Evolutionary conservation across 768 basidiomycete species (phyloP), one percentile per base, ranked within the genome.

Genomic region (Tylopilus felleus): DNA sequence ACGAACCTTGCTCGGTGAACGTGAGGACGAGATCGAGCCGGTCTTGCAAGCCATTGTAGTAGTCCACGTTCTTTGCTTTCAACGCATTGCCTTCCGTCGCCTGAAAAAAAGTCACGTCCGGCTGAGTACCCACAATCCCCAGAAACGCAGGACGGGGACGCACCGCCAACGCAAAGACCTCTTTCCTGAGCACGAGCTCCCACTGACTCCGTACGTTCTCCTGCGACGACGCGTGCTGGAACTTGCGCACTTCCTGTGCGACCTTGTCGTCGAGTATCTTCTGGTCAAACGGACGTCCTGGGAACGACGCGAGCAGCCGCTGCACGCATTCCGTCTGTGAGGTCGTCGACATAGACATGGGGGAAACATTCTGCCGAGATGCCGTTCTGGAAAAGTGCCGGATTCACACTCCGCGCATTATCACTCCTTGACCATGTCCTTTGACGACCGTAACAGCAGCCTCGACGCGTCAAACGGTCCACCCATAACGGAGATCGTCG

Each of bases 1-100:
- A 71, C 81, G 55, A 62, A 85, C 89, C 88, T 45, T 83, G 80
- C 64, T 92, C 89, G 22, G 87, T 87, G 72, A 91, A 87, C 29
- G 83, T 80, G 40, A 93, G 75, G 17, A 84, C 77, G 43, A 93
- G 69, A 71, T 94, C 92, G 41, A 93, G 78, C 57, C 78, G 77
- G 66, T 80, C 78, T 56, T 75, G 73, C 14, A 90, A 72, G 31
- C 79, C 74, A 40, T 75, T 68, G 59, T 91, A 90, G 63, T 93
- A 93, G 14, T 69, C 72, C 0, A 73, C 72, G 21, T 75, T 66
- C 22, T 77, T 69, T 29, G 79, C 71, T 47, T 82, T 78, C 45
- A 90, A 65, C 9, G 87, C 86, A 12, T 67, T 67, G 4, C 88
- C 88, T 71, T 93, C 90, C 9, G 77, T 84, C 35, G 73, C 74